Base-by-base conservation (phyloP, 148 eudicot genomes). In the Polygonum aviculare region DNA sequence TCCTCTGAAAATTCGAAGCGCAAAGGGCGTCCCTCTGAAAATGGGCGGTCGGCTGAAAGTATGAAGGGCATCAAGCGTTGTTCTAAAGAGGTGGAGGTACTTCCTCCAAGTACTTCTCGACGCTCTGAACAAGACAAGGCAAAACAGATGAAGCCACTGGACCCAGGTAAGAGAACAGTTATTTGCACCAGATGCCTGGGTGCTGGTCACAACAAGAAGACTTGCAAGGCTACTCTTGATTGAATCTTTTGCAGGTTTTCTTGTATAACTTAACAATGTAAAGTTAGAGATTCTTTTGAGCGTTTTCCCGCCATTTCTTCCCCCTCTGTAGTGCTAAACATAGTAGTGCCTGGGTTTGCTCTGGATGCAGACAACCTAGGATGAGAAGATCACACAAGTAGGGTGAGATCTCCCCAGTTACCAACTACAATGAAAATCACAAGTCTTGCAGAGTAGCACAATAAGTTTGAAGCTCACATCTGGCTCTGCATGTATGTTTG, bases 271-370 rank as follows among this genome's bases (percentile, higher is more conserved):
- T 36, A 36, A 22, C 69, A 67, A 12, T 67, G 76, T 79, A 82
- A 77, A 77, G 82, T 77, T 45, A 77, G 79, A 77, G 81, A 73
- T 45, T 79, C 81, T 9, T 73, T 36, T 14, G 72, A 67, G 21
- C 38, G 11, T 67, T 67, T 6, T 7, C 9, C 6, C 9, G 7
- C 38, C 4, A 41, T n/a, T 38, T 67, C 16, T 11, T 35, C 18
- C 35, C 14, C 31, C 22, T 35, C 26, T 33, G 18, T 63, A 35
- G 18, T 67, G 36, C 44, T 36, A 67, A 67, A 67, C 44, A 36
- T 67, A 12, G 69, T 63, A 31, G 40, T 36, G 4, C 67, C 12
- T 62, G 16, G 40, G 16, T 2, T 62, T 63, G 38, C 11, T 26
- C 14, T 14, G 10, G 21, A 67, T 36, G 41, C 21, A 36, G 40